Evolutionary conservation across 2,329 filamentous ascomycete species (phyloP), one percentile per base, ranked within the genome.

Genomic region (Chaetomiaceae sp.): DNA sequence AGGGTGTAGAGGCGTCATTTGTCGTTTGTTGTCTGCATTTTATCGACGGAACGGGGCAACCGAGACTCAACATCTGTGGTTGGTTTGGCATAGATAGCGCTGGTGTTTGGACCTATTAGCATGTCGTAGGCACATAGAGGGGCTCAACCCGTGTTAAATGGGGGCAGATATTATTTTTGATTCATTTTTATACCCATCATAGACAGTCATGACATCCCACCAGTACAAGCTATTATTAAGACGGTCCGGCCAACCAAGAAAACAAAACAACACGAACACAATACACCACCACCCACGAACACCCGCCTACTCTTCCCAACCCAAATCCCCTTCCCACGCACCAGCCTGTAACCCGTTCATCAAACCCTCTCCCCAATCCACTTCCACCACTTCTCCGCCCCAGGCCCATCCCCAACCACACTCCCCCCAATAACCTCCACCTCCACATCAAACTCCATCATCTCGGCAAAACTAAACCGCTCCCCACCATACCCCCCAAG

Each of bases 291-390:
- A n/a, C n/a, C n/a, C n/a, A n/a, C n/a, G n/a, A n/a, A n/a, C n/a
- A n/a, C n/a, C n/a, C 27, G 20, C 14, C 21, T 9, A n/a, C 23
- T 3, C 3, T 10, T 13, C 8, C 8, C 16, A 20, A 3, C 4
- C 8, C 2, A 14, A 33, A 9, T 20, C 42, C 39, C 25, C 17
- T 41, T 37, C 34, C 13, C 6, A 12, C 35, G 6, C 7, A n/a
- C n/a, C n/a, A n/a, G n/a, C n/a, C n/a, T n/a, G n/a, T n/a, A n/a
- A n/a, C n/a, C n/a, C n/a, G n/a, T n/a, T n/a, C n/a, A n/a, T 50
- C 30, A 93, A 61, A 95, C 71, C 63, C 85, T 82, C 64, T 85
- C 78, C 2, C 84, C 88, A 64, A 97, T 84, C 92, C 92, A 97
- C 62, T 81, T 80, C 81, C 90, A 95, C 91, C 92, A 96, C 67